Percentiles rank a stretch among this genome's conserved stretches.
phyloP scores from a whole-genome alignment of 495 filamentous ascomycete genomes.

The Lepidopterella palustris region DNA sequence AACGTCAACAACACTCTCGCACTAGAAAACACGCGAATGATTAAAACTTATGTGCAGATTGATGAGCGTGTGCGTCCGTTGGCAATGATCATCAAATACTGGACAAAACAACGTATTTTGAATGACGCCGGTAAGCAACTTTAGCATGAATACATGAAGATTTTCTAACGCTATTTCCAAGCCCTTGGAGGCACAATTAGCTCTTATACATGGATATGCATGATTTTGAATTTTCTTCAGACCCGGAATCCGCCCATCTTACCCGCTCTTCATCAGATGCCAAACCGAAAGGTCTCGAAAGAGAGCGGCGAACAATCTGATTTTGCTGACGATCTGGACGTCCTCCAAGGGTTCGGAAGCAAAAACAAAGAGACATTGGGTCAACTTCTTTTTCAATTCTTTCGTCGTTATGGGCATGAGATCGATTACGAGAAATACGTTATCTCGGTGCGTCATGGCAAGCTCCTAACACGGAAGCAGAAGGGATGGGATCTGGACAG shows the following conservation, averaged over 20 bases:
- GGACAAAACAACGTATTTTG: conserved; percentile 85
- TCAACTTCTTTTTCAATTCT: conserved; percentile 84
- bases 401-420: conserved; percentile 88
- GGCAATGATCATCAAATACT: conserved; percentile 94
- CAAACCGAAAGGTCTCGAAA: conserved; percentile 53
- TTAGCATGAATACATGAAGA: background rate
- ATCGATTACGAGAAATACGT: conserved; percentile 80
- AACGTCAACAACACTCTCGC: conserved; percentile 96
- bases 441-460: conserved; percentile 81
- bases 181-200: conserved; percentile 90
- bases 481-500: conserved; percentile 73
- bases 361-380: conserved; percentile 79
- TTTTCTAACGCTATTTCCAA: conserved; percentile 31
- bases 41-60: conserved; percentile 92
- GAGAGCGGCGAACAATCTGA: conserved; percentile 58
- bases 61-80: conserved; percentile 85
- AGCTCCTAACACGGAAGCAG: conserved; percentile 70
- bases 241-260: conserved; percentile 80
- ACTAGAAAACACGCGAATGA: conserved; percentile 95
- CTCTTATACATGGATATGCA: conserved; percentile 99
- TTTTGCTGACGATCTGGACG: conserved; percentile 79
- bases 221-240: conserved; percentile 96
- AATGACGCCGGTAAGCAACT: conserved; percentile 82
- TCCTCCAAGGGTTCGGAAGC: conserved; percentile 63
- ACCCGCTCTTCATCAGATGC: conserved; percentile 74